Evolutionary conservation across 2,329 filamentous ascomycete genomes (phyloP), one percentile per base, ranked within the genome.

Genomic region (Epichloe sibirici): DNA sequence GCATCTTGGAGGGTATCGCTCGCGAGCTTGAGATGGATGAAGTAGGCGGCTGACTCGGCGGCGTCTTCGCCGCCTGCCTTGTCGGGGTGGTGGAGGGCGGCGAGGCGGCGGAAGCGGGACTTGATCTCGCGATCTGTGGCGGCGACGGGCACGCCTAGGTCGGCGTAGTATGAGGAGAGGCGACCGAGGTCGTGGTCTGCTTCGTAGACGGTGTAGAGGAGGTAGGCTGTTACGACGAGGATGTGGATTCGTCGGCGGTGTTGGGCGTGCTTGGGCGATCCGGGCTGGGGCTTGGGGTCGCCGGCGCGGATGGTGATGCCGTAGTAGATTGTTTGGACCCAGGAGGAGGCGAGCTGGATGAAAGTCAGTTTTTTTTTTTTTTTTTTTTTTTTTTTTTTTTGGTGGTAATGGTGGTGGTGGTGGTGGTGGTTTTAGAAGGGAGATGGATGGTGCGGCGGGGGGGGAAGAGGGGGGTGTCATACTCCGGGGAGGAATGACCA

Each of bases 181-280:
- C 77, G 73, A 57, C 81, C 85, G 31, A 95, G 76, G 57, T 88
- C 82, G 72, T 87, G 82, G 75, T 95, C 88, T 62, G 89, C 86
- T 71, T 97, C 91, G 72, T 90, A 93, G 62, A 97, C 82, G 46
- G 90, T 95, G 75, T 95, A 96, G 58, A 85, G 71, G 39, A 97
- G 86, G 71, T 97, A 98, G 55, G 80, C 71, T 48, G 85, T 74
- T 49, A 97, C 85, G 62, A 97, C 88, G 59, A 85, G 74, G 64
- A 91, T 85, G 66, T 93, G 83, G 65, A 96, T 91, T 61, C 82
- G 80, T 53, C 86, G 86, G 55, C 89, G 85, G 72, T 97, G 88
- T 53, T 78, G 76, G 57, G 77, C 74, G 66, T 81, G 88, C 58
- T 82, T 82, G 2, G 82, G 76, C n/a, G 78, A 75, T 66, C 87